A percentile compares a stretch with the other conserved stretches of the same genome.
Conservation (phyloP, 2,329 filamentous ascomycete genomes). For the Hortaea sp. region DNA sequence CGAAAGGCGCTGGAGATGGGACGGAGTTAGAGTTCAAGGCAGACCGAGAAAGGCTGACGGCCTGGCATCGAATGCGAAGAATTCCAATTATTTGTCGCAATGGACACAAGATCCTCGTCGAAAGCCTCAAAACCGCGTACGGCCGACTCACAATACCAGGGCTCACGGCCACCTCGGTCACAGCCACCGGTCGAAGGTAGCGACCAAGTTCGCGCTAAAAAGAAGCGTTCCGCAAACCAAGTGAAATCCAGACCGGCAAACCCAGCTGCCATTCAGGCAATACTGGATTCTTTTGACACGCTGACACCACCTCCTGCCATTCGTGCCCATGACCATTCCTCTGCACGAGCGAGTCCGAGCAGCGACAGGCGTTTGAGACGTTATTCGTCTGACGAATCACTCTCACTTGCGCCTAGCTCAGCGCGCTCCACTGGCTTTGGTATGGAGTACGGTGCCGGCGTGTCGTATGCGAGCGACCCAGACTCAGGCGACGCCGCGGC, state of each 20-base stretch:
- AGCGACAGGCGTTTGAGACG: slow-evolving; percentile 10
- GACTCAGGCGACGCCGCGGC: slow-evolving; percentile 15
- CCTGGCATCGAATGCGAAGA: no score
- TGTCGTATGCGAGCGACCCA: slow-evolving; percentile 14
- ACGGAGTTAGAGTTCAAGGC: no score
- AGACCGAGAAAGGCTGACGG: no score
- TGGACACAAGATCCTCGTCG: no score
- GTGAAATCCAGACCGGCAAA: slow-evolving; percentile 39
- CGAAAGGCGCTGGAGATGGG: no score
- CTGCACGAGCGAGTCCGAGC: slow-evolving; percentile 7
- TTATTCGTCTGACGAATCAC: slow-evolving; percentile 12
- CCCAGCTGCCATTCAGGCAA: slow-evolving; percentile 58
- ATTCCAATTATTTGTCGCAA: no score
- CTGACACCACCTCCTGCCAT: slow-evolving; percentile 14
- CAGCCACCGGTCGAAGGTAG: not conserved
- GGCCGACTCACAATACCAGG: not conserved
- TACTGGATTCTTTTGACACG: slow-evolving; percentile 50
- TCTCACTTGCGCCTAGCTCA: slow-evolving; percentile 14
- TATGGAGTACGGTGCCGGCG: slow-evolving; percentile 57
- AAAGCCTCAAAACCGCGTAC: no score
- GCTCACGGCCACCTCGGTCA: not conserved
- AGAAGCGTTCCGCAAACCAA: slow-evolving; percentile 12
- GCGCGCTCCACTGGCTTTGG: slow-evolving; percentile 42
- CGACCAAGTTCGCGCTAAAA: not conserved
- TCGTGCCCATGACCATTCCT: slow-evolving; percentile 10